Evolutionary conservation across 139 green algal species (phyloP).

Genomic region (Desmodesmus armatus): DNA sequence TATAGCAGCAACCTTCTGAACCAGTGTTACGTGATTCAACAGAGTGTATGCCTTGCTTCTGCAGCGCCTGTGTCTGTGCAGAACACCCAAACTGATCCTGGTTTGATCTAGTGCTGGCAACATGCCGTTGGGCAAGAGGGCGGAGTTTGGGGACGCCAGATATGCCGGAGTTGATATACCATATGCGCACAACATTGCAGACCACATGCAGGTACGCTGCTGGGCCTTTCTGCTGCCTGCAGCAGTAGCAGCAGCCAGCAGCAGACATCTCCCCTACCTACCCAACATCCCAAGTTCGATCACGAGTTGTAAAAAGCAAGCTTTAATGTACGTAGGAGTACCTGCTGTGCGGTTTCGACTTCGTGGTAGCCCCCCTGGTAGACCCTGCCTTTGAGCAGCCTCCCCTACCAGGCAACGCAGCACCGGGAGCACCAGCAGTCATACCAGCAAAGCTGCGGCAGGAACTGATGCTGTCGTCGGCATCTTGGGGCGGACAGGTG

Average conservation of each 20-base stretch:
- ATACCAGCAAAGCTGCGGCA: not conserved
- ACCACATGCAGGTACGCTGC: slow-evolving; percentile 67
- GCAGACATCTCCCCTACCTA: not conserved
- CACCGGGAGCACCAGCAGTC: not conserved
- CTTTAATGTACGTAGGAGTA: slow-evolving; percentile 52
- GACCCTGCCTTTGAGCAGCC: slow-evolving; percentile 38
- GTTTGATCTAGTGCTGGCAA: too few relatives aligned
- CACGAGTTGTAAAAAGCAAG: not conserved
- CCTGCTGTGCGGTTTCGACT: slow-evolving; percentile 91
- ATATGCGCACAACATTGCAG: slow-evolving; percentile 69
- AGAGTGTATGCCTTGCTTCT: too few relatives aligned
- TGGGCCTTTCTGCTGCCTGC: not conserved
- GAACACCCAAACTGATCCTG: too few relatives aligned
- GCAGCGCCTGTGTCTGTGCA: not conserved
- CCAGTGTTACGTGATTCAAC: too few relatives aligned
- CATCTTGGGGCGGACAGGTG: slow-evolving; percentile 76
- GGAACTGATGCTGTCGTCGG: slow-evolving; percentile 45
- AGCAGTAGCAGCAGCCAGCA: not conserved
- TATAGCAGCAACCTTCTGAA: too few relatives aligned
- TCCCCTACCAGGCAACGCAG: slow-evolving; percentile 34
- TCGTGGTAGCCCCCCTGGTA: slow-evolving; percentile 85
- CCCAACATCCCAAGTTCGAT: not conserved
- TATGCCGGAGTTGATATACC: slow-evolving; percentile 85
- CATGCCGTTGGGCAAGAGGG: slow-evolving; percentile 93
- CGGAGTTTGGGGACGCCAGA: slow-evolving; percentile 87